These are phyloP conservation scores for Cutaneotrichosporon curvatum DNA, from an alignment of 1,284 basidiomycete species.

Conservation along the genomic window DNA sequence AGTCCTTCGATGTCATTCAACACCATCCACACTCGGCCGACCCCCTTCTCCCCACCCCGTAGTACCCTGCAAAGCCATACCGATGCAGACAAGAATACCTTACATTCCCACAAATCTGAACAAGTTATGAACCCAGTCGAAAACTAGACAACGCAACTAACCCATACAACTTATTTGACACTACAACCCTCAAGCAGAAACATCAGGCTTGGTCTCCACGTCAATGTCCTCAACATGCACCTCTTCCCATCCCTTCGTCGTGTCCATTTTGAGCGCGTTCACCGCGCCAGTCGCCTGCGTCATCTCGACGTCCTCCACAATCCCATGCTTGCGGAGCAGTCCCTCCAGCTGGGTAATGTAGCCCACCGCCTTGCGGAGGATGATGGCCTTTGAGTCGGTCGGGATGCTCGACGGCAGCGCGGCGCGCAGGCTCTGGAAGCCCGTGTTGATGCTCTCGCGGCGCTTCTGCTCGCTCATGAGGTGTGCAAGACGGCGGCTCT, in stretches of 20 bases:
- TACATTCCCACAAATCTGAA: too few relatives aligned
- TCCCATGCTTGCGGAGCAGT: slow-evolving; percentile 19
- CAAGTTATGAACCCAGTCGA: not conserved
- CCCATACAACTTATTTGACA: not conserved
- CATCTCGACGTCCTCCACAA: slow-evolving; percentile 12
- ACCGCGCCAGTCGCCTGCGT: slow-evolving; percentile 9
- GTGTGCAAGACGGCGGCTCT: slow-evolving; percentile 38
- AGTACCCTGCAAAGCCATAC: too few relatives aligned
- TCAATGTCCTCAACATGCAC: slow-evolving; percentile 16
- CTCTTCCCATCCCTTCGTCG: slow-evolving; percentile 3
- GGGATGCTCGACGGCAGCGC: slow-evolving; percentile 30
- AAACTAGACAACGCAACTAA: not conserved
- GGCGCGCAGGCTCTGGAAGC: slow-evolving; percentile 32
- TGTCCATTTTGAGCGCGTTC: slow-evolving; percentile 8
- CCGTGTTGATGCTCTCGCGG: slow-evolving; percentile 42
- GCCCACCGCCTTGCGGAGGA: slow-evolving; percentile 40
- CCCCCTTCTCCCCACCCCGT: too few relatives aligned
- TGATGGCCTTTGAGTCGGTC: slow-evolving; percentile 41
- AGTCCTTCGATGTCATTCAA: slow-evolving; percentile 4
- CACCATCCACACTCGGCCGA: not conserved
- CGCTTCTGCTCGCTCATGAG: slow-evolving; percentile 43
- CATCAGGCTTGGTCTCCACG: slow-evolving; percentile 9
- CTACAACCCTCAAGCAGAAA: not conserved
- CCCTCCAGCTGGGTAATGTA: slow-evolving; percentile 36
- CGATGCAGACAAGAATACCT: too few relatives aligned